Evolutionary conservation across 139 green algal species (phyloP).

Genomic region (Micractinium conductrix): DNA sequence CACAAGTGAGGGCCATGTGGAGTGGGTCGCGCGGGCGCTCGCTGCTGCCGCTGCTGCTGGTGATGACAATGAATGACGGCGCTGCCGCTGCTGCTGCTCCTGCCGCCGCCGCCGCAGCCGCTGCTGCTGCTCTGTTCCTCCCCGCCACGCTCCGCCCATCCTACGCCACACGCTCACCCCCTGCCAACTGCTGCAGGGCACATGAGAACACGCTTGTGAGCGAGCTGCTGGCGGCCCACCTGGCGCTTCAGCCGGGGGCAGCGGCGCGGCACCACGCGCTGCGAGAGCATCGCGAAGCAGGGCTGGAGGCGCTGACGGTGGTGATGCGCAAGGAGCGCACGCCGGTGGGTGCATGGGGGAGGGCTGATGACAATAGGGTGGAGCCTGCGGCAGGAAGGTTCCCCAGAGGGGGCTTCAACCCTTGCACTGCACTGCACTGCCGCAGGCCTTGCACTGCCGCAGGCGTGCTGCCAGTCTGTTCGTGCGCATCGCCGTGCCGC

Average conservation of each 20-base stretch:
- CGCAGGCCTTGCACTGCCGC: neutral
- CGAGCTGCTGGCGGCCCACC: slow-evolving; percentile 24
- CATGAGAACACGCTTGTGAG: slow-evolving; percentile 22
- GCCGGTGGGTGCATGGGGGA: too few species aligned
- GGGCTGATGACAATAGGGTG: too few species aligned
- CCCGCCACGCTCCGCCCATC: too few species aligned
- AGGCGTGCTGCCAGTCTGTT: too few species aligned
- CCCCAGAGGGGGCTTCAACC: too few species aligned
- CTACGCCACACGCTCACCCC: too few species aligned
- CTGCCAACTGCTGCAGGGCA: slow-evolving; percentile 14
- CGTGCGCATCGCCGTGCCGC: neutral
- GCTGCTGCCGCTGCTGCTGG: neutral
- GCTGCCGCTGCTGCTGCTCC: too few species aligned
- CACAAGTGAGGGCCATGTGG: neutral
- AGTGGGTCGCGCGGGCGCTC: neutral
- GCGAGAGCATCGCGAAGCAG: slow-evolving; percentile 12
- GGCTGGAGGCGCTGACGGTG: slow-evolving; percentile 9
- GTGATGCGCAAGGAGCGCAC: slow-evolving; percentile 39
- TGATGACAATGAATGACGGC: neutral
- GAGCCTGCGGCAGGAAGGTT: too few species aligned
- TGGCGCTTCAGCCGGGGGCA: slow-evolving; percentile 17
- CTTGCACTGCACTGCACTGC: neutral
- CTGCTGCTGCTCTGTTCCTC: too few species aligned
- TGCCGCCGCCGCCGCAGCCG: too few species aligned
- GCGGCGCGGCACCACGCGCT: slow-evolving; percentile 27